Conservation (phyloP, 78 protist genomes). For the Salpingoeca rosetta region DNA sequence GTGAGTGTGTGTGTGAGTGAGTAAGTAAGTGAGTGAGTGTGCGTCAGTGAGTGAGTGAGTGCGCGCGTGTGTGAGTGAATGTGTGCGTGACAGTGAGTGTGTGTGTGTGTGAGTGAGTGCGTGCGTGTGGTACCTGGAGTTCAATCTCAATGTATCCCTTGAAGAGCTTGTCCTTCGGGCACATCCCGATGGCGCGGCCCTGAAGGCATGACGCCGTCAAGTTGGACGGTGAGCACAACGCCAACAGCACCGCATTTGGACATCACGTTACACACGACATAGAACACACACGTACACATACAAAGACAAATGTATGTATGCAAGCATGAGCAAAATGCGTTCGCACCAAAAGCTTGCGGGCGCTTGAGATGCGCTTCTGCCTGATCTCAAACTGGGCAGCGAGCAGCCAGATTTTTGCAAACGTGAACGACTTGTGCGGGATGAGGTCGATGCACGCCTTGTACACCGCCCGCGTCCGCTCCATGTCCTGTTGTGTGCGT, state of each 20-base stretch:
- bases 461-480: slow-evolving; percentile 72
- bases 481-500: slow-evolving; percentile 56
- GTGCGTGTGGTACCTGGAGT: neutral
- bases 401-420: slow-evolving; percentile 85
- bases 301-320: neutral
- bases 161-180: slow-evolving; percentile 45
- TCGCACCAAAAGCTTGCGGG: slow-evolving; percentile 63
- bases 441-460: slow-evolving; percentile 41
- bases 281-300: neutral
- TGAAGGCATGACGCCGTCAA: neutral
- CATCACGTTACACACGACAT: neutral
- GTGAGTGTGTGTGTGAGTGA: too few relatives aligned
- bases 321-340: slow-evolving; percentile 13
- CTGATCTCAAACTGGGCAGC: slow-evolving; percentile 84
- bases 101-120: too few relatives aligned
- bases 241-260: neutral
- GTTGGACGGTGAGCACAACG: neutral
- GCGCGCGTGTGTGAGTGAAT: too few relatives aligned
- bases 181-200: slow-evolving; percentile 18
- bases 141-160: slow-evolving; percentile 46
- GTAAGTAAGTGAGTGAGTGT: too few relatives aligned
- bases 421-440: slow-evolving; percentile 92
- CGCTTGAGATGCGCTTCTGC: slow-evolving; percentile 51
- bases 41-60: too few relatives aligned
- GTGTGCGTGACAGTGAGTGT: too few relatives aligned